Evolutionary conservation across 1,139 yeast genomes (phyloP), one percentile per base, ranked within the genome.

Genomic region (Kodamaea sp.): DNA sequence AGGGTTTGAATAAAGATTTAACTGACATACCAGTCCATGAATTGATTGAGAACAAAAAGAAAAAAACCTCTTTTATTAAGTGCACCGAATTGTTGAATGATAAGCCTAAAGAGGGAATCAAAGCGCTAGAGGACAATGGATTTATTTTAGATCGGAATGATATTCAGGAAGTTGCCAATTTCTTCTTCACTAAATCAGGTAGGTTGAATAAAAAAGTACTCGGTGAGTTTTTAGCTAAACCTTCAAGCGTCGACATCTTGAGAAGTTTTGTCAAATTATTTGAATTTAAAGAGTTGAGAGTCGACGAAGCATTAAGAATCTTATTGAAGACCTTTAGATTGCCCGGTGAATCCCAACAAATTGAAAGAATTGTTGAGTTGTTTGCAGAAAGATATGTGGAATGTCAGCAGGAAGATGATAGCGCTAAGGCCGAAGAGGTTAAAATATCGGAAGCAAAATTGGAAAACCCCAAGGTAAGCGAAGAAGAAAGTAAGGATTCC

Each of bases 291-390:
- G 83, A 78, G 11, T 67, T 85, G 47, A 73, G 98, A 50, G 89
- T 94, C 2, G 98, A 94, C 59, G 97, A 92, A 58, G 97, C 97
- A 0, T 68, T 94, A 38, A 73, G 99, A 48, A 74, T 87, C 34
- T 61, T 94, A 42, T 69, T 94, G 46, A 84, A 87, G 35, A 76
- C 86, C 11, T 92, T 94, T 55, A 77, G 99, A 58, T 71, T 94
- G 36, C 98, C 98, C 0, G 99, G 99, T 32, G 99, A 94, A 61
- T 83, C 97, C 0, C 97, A 89, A 53, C 96, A 88, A 56, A 92
- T 94, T 56, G 97, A 90, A 57, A 76, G 96, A 52, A 78, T 92
- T 13, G 86, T 94, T 26, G 97, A 90, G 51, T 71, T 78, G 14
- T 92, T 94, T 61, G 90, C 96, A 4, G 82, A 79, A 29, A 78